Base-by-base conservation (phyloP, 2,329 filamentous ascomycete genomes). In the Grosmannia serpens region DNA sequence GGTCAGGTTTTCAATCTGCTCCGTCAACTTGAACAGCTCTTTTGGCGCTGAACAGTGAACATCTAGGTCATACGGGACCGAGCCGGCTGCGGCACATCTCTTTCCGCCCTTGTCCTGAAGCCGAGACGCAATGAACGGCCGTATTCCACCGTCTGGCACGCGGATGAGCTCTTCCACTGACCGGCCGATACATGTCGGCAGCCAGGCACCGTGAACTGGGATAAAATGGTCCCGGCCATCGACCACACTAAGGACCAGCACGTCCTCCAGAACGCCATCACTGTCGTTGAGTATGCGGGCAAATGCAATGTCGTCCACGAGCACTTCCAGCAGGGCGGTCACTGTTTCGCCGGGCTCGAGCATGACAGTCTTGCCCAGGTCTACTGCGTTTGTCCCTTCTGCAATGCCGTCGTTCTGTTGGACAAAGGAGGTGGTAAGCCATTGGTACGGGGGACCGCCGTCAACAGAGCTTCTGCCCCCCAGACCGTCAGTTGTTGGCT, bases 171-270 rank as follows among this genome's bases (percentile, higher is more conserved):
- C 91, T 61, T 91, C 87, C n/a, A 99, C 80, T 0, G 88, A 91
- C 44, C 89, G 84, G 0, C 89, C 89, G 54, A 97, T 88, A 65
- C 85, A 88, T 0, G 89, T 90, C 10, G 88, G 87, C 4, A 86
- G 75, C 92, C 94, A 99, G 1, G 73, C 75, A 0, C 82, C 94
- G 27, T 82, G 84, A 0, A 96, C 77, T 0, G 91, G 87, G 46
- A 99, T 83, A 68, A 99, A 99, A 68, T 97, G 88, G 66, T 99
- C 94, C 53, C 91, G 82, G 0, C 95, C 95, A 56, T 87, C 83
- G 13, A 84, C 79, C 6, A 99, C 88, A 1, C 91, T 85, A 10
- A 99, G 77, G 2, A 99, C 86, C 9, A 99, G 76, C 3, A 99
- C 85, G 63, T 97, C 91, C 62, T 97, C 92, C 0, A 99, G 74